Base-by-base conservation (phyloP, 2,329 filamentous ascomycete genomes). In the Aspergillus vadensis region DNA sequence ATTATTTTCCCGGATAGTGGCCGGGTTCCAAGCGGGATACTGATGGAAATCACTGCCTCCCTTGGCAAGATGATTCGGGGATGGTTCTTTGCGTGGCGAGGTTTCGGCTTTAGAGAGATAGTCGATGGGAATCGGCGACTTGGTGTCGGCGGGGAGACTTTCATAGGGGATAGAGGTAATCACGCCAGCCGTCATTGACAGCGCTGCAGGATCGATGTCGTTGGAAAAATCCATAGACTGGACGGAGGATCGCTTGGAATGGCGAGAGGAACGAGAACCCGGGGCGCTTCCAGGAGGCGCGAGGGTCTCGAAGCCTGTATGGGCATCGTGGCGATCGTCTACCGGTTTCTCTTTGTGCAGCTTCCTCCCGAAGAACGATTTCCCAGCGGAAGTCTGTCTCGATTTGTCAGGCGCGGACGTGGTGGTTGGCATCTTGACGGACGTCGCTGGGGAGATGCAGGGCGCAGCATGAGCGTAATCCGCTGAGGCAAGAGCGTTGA, bases 91-190 rank as follows among this genome's bases (percentile, higher is more conserved):
- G 67, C 87, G 85, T 58, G 82, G 77, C 25, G 76, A 71, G 21
- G 86, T 81, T 63, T 91, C 88, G 59, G 83, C 78, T 71, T 86
- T 86, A 53, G 89, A 88, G 47, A 91, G 80, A 72, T 90, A 91
- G 49, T 96, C 90, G 70, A 91, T 82, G 41, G 89, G 79, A 60
- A 91, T 84, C 5, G 91, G 89, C 23, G 88, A 89, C 71, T 86
- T 87, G 52, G 84, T 84, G 74, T 91, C 89, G 57, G 84, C 74
- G 54, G 83, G 74, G 30, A 89, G 82, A 69, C 81, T 87, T 68
- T 96, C 91, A 80, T 96, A 96, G 32, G 93, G 91, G 65, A 97
- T 93, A 27, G 91, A 89, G 36, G 92, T 92, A 71, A 97, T 91
- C 60, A 94, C 86, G 60, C 92, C 92, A 36, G 92, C 89, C 72